Base-by-base conservation (phyloP, 257 asterid genomes). In the Datura wrightii region DNA sequence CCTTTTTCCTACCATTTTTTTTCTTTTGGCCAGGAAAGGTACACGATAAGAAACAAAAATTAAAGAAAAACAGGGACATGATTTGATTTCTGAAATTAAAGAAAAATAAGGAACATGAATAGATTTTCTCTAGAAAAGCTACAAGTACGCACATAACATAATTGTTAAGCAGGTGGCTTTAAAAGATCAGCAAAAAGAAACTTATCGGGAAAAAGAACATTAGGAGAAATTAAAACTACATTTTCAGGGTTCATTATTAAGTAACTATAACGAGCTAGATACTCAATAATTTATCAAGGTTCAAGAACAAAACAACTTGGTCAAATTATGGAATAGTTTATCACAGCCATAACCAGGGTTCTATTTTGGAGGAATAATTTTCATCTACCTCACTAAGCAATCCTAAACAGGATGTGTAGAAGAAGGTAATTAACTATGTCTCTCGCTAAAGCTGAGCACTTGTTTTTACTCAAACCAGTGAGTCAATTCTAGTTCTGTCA, bases 281-380 rank as follows among this genome's bases (percentile, higher is more conserved):
- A 36, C 44, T 7, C 82, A 36, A 4, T 11, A 76, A 55, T 52
- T 74, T 52, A 78, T 78, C 63, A 52, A 78, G 63, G n/a, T 78
- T 78, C 63, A 52, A 14, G 82, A 52, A 78, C 63, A 52, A 78
- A 78, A 78, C 63, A 78, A 78, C 62, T 78, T 50, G 63, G 82
- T 31, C 34, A 14, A 78, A 78, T 36, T 34, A 54, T 34, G 52
- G 63, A 76, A 13, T 31, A 69, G 15, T 72, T 19, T 31, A 19
- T 34, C 58, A 37, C 24, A 13, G 81, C 19, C n/a, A 52, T 31
- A 76, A 52, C 44, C 10, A 44, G 55, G 37, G 5, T 72, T 72
- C 80, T 13, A 48, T 14, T 74, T 48, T 74, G 58, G 53, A 74
- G 59, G 59, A 74, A 48, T 31, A 24, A 48, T 48, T 74, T 74